A percentile compares a stretch with the other conserved stretches of the same genome.
Conservation (phyloP, 2,329 filamentous ascomycete genomes). For the Sporothrix variecibatus region DNA sequence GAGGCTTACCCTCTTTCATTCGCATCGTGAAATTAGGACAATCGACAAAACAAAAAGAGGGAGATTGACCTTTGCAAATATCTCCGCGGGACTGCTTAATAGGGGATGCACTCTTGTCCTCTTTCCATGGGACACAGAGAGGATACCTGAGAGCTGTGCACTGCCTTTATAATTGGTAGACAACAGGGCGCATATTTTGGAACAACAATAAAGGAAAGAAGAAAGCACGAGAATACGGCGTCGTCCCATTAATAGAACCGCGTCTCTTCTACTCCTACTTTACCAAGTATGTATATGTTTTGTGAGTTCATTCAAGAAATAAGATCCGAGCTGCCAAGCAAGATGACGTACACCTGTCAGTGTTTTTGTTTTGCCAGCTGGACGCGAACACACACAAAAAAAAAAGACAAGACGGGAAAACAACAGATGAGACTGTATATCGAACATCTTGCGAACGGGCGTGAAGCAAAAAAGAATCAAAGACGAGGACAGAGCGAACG, state of each 20-base stretch:
- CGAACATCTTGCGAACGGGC: not conserved
- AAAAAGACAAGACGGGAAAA: not conserved
- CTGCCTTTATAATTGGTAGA: too few relatives aligned
- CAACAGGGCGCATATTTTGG: too few relatives aligned
- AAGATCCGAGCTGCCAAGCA: not conserved
- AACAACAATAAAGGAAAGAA: too few relatives aligned
- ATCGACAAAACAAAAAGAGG: not conserved
- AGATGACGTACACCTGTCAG: not conserved
- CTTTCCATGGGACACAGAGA: not conserved
- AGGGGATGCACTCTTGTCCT: too few relatives aligned
- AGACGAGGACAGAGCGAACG: not conserved
- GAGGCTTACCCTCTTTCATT: not conserved
- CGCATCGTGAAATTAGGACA: not conserved
- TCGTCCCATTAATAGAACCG: too few relatives aligned
- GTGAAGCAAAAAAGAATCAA: not conserved
- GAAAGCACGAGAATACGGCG: too few relatives aligned
- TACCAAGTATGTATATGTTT: too few relatives aligned
- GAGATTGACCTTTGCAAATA: not conserved
- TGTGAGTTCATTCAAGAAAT: not conserved
- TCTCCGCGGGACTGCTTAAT: too few relatives aligned
- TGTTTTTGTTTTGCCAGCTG: not conserved
- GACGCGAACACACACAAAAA: not conserved
- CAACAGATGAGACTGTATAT: not conserved
- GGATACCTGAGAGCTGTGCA: too few relatives aligned
- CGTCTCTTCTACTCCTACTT: not conserved